A percentile compares a stretch with the other conserved stretches of the same genome.
Evolutionary conservation across 2,329 filamentous ascomycete genomes (phyloP).

Genomic region (Xenosphaeropsis pyriputrescens): DNA sequence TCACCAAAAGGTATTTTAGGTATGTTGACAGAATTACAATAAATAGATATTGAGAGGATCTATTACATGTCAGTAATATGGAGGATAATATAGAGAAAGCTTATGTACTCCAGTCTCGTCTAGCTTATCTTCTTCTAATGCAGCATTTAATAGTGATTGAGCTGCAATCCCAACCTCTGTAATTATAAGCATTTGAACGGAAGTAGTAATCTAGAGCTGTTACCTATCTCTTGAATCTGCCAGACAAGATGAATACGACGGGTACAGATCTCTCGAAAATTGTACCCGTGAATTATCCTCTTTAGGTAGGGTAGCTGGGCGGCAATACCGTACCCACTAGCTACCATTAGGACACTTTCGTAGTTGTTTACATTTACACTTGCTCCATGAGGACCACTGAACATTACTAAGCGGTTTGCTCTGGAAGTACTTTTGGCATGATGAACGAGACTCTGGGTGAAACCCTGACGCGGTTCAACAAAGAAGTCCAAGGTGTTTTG

Average conservation of each 20-base stretch:
- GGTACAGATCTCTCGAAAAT: neutral
- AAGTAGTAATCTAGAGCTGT: neutral
- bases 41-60: neutral
- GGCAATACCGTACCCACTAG: constrained; percentile 1
- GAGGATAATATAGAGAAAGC: neutral
- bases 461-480: neutral
- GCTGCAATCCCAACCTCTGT: neutral
- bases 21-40: neutral
- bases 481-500: constrained; percentile 1
- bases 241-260: constrained; percentile 2
- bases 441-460: neutral
- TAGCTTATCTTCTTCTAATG: neutral
- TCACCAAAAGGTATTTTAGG: neutral
- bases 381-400: constrained; percentile 1
- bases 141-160: neutral
- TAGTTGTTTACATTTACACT: neutral
- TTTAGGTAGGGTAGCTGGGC: neutral
- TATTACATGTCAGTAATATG: neutral
- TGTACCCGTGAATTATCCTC: neutral
- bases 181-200: neutral
- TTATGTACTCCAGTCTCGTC: neutral
- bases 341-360: constrained; percentile 1
- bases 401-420: neutral
- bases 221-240: constrained; percentile 2
- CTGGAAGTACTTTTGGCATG: neutral